Percentiles rank a stretch among this genome's conserved stretches.
Conservation (phyloP, 768 basidiomycete genomes). For the Amanita muscaria region DNA sequence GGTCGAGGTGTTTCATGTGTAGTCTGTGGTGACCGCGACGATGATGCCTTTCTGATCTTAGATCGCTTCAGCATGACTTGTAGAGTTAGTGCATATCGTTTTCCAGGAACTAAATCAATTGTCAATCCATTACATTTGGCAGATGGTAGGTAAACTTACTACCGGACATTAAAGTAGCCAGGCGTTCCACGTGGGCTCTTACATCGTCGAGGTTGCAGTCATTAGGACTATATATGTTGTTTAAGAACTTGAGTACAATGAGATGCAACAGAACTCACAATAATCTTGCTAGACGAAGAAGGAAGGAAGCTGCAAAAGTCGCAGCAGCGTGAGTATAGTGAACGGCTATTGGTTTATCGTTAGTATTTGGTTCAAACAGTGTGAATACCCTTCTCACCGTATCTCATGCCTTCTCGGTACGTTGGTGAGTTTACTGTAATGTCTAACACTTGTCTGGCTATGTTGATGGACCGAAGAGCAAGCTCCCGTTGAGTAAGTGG, state of each 20-base stretch:
- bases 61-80: slow-evolving; percentile 82
- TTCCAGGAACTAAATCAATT: slow-evolving; percentile 67
- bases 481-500: slow-evolving; percentile 67
- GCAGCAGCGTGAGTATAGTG: slow-evolving; percentile 89
- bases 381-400: slow-evolving; percentile 47
- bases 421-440: slow-evolving; percentile 78
- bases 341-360: slow-evolving; percentile 44
- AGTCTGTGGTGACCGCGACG: slow-evolving; percentile 53
- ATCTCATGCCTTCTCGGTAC: slow-evolving; percentile 89
- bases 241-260: neutral
- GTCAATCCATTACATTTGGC: neutral
- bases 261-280: slow-evolving; percentile 51
- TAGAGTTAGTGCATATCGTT: slow-evolving; percentile 84
- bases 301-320: slow-evolving; percentile 87
- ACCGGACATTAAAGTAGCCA: slow-evolving; percentile 68
- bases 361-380: neutral
- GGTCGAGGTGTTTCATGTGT: slow-evolving; percentile 46
- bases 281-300: slow-evolving; percentile 76
- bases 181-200: slow-evolving; percentile 65
- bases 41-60: slow-evolving; percentile 50
- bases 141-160: slow-evolving; percentile 38
- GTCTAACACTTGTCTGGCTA: slow-evolving; percentile 72
- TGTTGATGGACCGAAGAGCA: slow-evolving; percentile 74
- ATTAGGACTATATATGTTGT: slow-evolving; percentile 48
- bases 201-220: slow-evolving; percentile 75